Base-by-base conservation (phyloP, 2,329 filamentous ascomycete genomes). In the Xylaria sp. region DNA sequence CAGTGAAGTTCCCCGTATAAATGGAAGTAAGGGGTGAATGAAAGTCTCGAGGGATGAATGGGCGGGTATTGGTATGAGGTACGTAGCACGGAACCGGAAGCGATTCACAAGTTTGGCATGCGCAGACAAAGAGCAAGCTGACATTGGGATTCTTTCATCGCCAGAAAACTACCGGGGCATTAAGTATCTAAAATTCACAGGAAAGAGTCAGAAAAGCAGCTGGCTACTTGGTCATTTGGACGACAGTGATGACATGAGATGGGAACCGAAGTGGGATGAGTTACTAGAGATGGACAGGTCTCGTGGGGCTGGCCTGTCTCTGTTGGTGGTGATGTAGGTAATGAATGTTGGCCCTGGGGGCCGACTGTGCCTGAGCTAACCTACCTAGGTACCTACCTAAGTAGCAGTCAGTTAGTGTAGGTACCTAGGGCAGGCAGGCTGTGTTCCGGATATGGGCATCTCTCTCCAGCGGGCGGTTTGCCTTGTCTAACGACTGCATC, bases 41-140 rank as follows among this genome's bases (percentile, higher is more conserved):
- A n/a, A 32, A 25, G 25, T 25, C n/a, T 32, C 34, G 34, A 50
- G 10, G 52, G 20, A 57, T 46, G 59, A 37, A 32, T 41, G 28
- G 13, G 39, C 20, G 13, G 20, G 34, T 52, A 23, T n/a, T 18
- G 37, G 28, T 18, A 46, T 46, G 41, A 46, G 41, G 41, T 18
- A 46, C 10, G 34, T 9, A 15, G 50, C 23, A 20, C 20, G 52
- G 18, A 34, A 52, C 13, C 25, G 51, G 28, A 15, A 54, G 10
- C 37, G 60, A 64, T 68, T 59, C 55, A 68, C 39, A 32, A 25
- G 57, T 32, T 32, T 32, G 39, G 10, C 9, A 39, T 28, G 55
- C 34, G 46, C 52, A 50, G 32, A 68, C 60, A 68, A 68, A 60
- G 61, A 68, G 48, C 55, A 58, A 60, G 23, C 20, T n/a, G 41